Percentiles rank a stretch among this genome's conserved stretches.
Evolutionary conservation across 371 early-diverging fungal species (phyloP).

Genomic region (Smittium culicis): DNA sequence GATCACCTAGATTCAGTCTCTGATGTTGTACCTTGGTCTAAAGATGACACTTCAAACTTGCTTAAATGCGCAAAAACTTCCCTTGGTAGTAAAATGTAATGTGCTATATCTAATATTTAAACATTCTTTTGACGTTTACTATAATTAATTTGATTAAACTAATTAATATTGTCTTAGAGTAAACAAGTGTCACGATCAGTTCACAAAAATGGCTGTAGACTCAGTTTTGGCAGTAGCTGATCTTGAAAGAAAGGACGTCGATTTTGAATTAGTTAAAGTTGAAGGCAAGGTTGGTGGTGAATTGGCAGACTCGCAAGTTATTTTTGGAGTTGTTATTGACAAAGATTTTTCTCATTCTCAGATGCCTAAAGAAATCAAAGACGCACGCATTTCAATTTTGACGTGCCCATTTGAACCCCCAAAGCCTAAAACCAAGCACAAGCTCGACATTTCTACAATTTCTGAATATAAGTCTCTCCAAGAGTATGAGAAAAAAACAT

Average conservation of each 20-base stretch:
- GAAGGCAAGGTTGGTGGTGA: conserved; percentile 97
- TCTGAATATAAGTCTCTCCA: conserved; percentile 96
- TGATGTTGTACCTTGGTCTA: conserved; percentile 75
- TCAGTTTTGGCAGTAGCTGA: conserved; percentile 97
- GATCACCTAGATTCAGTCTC: conserved; percentile 81
- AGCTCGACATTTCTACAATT: conserved; percentile 92
- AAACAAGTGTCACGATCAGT: conserved; percentile 92
- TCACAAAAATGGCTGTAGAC: conserved; percentile 94
- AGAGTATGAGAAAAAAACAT: conserved; percentile 90
- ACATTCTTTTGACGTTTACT: background rate
- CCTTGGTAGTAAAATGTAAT: conserved; percentile 87
- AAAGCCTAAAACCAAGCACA: conserved; percentile 99
- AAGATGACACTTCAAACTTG: conserved; percentile 67
- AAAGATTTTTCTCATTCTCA: conserved; percentile 99
- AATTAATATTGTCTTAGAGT: conserved; percentile 41
- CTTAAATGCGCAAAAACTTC: conserved; percentile 96
- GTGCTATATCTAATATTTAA: background rate
- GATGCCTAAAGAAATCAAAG: conserved; percentile 92
- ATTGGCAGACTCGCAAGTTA: conserved; percentile 80
- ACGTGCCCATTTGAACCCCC: conserved; percentile 99
- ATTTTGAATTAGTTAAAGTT: conserved; percentile 99
- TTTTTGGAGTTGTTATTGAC: conserved; percentile 97
- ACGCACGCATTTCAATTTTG: conserved; percentile 96
- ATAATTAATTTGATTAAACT: background rate
- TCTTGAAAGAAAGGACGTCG: conserved; percentile 96